Base-by-base conservation (phyloP, 768 basidiomycete species). In the Lactifluus pinguis region DNA sequence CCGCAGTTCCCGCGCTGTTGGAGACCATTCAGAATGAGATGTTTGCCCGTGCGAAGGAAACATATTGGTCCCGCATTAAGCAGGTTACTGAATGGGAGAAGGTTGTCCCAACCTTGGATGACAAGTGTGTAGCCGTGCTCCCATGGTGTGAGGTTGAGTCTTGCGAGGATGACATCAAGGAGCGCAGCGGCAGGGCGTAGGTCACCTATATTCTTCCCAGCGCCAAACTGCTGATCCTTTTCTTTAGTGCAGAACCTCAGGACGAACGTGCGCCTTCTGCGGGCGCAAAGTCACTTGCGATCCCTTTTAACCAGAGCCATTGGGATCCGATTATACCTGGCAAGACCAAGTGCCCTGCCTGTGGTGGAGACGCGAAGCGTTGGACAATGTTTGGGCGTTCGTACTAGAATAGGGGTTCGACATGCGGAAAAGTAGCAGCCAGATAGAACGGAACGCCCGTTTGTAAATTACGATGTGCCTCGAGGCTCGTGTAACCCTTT, bases 91-190 rank as follows among this genome's bases (percentile, higher is more conserved):
- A 85, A 44, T 99, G 95, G 95, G 88, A 95, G 49, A 87, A 98
- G 60, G 78, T 98, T 57, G 95, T 99, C 15, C 92, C 95, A 4
- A 80, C 87, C 9, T 77, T 99, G 47, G 95, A 99, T 72, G 77
- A 78, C 71, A 98, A 97, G 77, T 85, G 85, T 69, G 79, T 93
- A 41, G 84, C 87, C 21, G 88, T 88, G 57, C 83, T 98, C 61
- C 97, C 97, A 4, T 99, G 97, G 97, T 98, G 97, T 73, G 93
- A 98, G 74, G 80, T 77, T 19, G 91, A 90, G 70, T 80, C 79
- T 14, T 99, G 97, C 69, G 97, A 99, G 73, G 95, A 99, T 71
- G 91, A 94, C 68, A 98, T 99, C 80, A 98, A 99, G 78, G 93
- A 98, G 68, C 80, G 90, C 63, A 92, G 87, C 70, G 92, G 84